Conservation (phyloP, 257 asterid species). For the Nicotiana attenuata region DNA sequence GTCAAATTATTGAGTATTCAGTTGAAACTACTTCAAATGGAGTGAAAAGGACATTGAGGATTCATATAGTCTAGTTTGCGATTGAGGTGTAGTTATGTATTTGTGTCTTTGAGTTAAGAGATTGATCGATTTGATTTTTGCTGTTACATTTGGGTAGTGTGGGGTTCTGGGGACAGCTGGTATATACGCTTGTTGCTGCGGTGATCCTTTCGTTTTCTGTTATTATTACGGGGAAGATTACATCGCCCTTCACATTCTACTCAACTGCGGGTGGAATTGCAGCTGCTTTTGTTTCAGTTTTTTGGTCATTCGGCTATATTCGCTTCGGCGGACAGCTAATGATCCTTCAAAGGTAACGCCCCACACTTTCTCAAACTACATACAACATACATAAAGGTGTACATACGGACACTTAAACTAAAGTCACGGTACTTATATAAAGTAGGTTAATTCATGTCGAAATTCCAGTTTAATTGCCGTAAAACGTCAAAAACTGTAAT, state of each 20-base stretch:
- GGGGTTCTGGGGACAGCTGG: constrained; percentile 95
- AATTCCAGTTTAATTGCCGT: too few species aligned
- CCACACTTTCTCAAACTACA: neutral
- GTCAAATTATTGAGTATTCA: neutral
- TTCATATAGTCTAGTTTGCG: neutral
- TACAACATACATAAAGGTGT: too few species aligned
- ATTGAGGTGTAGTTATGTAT: neutral
- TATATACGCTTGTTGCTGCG: constrained; percentile 76
- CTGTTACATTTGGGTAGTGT: constrained; percentile 54
- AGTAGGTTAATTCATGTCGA: too few species aligned
- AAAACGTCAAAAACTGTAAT: too few species aligned
- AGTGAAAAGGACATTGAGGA: neutral
- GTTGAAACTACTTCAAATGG: neutral
- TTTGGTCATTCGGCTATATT: constrained; percentile 94
- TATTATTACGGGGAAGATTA: constrained; percentile 68
- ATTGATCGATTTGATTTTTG: constrained; percentile 5
- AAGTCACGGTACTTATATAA: too few species aligned
- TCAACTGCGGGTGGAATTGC: constrained; percentile 89
- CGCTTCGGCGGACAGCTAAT: constrained; percentile 76
- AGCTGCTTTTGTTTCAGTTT: constrained; percentile 87
- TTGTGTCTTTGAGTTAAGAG: neutral
- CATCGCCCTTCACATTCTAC: constrained; percentile 85
- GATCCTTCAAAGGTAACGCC: constrained; percentile 85
- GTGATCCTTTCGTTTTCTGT: constrained; percentile 84
- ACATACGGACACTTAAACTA: too few species aligned